Evolutionary conservation across 345 rosid genomes (phyloP), one percentile per base, ranked within the genome.

Genomic region (Eucalyptus tenuipes): DNA sequence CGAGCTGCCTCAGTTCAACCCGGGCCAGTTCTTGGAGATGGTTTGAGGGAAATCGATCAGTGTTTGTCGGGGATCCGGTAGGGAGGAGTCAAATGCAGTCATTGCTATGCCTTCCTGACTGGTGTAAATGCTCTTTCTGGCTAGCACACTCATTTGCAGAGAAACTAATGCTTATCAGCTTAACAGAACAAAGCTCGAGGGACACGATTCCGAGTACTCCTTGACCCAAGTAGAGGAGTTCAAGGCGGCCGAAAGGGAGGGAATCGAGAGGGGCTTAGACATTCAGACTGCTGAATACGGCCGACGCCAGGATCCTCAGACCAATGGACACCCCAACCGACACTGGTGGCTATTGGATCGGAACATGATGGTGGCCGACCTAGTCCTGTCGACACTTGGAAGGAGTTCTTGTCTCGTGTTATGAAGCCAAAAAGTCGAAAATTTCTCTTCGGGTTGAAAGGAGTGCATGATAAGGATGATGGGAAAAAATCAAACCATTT

Each of bases 81-180:
- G 95, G 93, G 50, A 91, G 89, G 86, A 93, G 92, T 91, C 95
- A 93, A 86, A 91, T 92, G 94, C 91, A 92, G 45, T 93, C 93
- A 27, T 68, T 92, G 85, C n/a, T 87, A 22, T 92, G 94, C 88
- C 92, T 52, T 93, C 59, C 88, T 93, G 85, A 86, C 92, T 52
- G n/a, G 80, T 84, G 95, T 91, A 90, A 91, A 91, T 59, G 44
- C 61, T 25, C 40, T 7, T 52, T 61, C 71, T 29, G 71, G 71
- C 37, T 61, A 29, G 71, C 7, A 13, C 33, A 61, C 53, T 47
- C 10, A n/a, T 85, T 85, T 45, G 49, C 86, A 47, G 48, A 44
- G 13, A 3, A 29, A 16, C 17, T 14, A 3, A 13, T 29, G 71
- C 18, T 13, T 61, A 61, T 14, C 71, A 61, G 71, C 14, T 29